Conservation (phyloP, 1,139 yeast species). For the Sugiyamaella pinicola region DNA sequence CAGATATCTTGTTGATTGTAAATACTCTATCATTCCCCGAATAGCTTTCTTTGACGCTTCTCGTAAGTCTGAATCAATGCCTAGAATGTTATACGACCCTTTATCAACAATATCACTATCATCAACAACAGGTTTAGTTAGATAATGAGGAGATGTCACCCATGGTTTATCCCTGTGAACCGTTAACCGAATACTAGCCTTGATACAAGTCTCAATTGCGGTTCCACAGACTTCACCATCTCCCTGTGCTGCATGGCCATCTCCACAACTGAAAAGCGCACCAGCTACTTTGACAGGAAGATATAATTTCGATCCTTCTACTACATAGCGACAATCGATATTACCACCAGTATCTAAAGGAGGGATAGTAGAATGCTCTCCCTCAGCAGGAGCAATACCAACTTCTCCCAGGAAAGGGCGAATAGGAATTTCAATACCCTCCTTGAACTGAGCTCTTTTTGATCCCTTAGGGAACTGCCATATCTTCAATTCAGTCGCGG, state of each 20-base stretch:
- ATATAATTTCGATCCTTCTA: conserved; percentile 23
- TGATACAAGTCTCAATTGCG: conserved; percentile 25
- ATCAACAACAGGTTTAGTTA: conserved; percentile 8
- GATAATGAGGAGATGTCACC: conserved; percentile 23
- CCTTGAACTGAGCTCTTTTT: conserved; percentile 22
- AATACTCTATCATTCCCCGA: conserved; percentile 21
- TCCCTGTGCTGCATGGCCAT: conserved; percentile 28
- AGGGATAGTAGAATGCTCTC: conserved; percentile 25
- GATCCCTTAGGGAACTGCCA: conserved; percentile 24
- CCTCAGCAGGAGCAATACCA: conserved; percentile 26
- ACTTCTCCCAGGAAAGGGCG: conserved; percentile 26
- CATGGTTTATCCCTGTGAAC: conserved; percentile 24
- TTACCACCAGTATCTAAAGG: conserved; percentile 27
- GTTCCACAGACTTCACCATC: conserved; percentile 28
- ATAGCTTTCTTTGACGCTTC: conserved; percentile 25
- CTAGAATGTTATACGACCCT: conserved; percentile 24
- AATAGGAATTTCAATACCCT: conserved; percentile 27
- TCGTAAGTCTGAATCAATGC: conserved; percentile 23
- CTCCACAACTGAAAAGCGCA: conserved; percentile 27
- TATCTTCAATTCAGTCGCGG: conserved; percentile 20
- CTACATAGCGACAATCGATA: conserved; percentile 24
- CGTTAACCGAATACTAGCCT: conserved; percentile 23
- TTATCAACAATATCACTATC: conserved; percentile 11
- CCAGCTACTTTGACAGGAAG: conserved; percentile 26
- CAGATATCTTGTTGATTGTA: conserved; percentile 15